Base-by-base conservation (phyloP, 108 stramenopile genomes). In the Nitzschia sp. region DNA sequence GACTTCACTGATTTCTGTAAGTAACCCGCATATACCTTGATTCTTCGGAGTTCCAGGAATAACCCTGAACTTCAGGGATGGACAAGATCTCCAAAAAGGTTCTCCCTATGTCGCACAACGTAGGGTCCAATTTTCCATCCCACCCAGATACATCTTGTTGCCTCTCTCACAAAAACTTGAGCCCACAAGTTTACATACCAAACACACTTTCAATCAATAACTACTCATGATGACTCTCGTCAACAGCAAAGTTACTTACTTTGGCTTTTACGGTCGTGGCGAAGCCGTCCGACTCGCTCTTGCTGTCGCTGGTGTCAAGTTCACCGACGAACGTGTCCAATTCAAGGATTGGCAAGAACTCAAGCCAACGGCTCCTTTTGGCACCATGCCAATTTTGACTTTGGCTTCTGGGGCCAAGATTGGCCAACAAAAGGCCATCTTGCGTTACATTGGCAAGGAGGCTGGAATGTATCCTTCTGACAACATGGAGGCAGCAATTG, bases 291-390 rank as follows among this genome's bases (percentile, higher is more conserved):
- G 73, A 8, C 20, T 75, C 11, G n/a, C 41, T 9, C 57, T 75
- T 19, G 26, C 40, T 24, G 41, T 66, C 19, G 73, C 50, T 8
- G 73, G 73, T 6, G 25, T 75, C 40, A 40, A 60, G 2, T 75
- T 67, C 59, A 69, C 53, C 9, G 73, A 75, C 58, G 65, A 29
- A 8, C 57, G 73, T 22, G 22, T 75, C 8, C 10, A 14, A 14
- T 41, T 38, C 11, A 25, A 21, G 21, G 66, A 75, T 8, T 75
- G 73, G 73, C 67, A 67, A 11, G 42, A 38, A 9, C 17, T 75
- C 57, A 75, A 75, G 73, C 67, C 67, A 6, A 75, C 73, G 6
- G 69, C 73, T 25, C 73, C 73, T 20, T 46, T 58, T 11, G 73
- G 73, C 42, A 34, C 25, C 6, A 38, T 75, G n/a, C 73, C 73